Base-by-base conservation (phyloP, 2,329 filamentous ascomycete species). In the Fusarium sp. region DNA sequence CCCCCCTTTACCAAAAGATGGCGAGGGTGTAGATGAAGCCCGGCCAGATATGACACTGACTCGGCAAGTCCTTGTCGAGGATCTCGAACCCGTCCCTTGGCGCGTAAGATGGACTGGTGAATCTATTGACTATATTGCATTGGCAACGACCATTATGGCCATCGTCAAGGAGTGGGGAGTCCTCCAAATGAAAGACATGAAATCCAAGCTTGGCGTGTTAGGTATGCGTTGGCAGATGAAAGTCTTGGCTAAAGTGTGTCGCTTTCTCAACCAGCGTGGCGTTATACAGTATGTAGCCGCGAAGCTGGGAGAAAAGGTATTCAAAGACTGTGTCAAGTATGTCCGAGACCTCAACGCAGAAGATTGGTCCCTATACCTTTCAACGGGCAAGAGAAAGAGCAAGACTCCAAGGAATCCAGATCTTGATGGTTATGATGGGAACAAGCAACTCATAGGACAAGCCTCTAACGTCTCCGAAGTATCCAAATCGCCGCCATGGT, bases 261-360 rank as follows among this genome's bases (percentile, higher is more conserved):
- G 89, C 20, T 88, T 88, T 73, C 84, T 90, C 66, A 88, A 87
- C 27, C 83, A 85, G 29, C 82, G 86, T 50, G 89, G 88, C 10
- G 84, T 87, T 33, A 82, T 90, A 25, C 85, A 86, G 50, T 90
- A 89, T 70, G 86, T 89, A 6, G 87, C 87, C 7, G 88, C 88
- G 8, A 86, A 84, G 41, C 85, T 89, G 15, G 82, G 84, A 20
- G 83, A 85, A 38, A 85, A 85, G 60, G 81, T 90, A 10, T 90
- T 87, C 80, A 90, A 89, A 71, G 88, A 91, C 72, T 91, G 89
- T 72, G 83, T 91, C 68, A 88, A 88, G 70, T 90, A 86, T 62
- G 80, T 86, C 50, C 83, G 88, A 47, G 87, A 90, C 11, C 84
- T 89, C 36, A 88, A 85, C 17, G 75, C 84, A 4, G 85, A 86